Percentiles rank a stretch among this genome's conserved stretches.
Evolutionary conservation across 306 rosid species (phyloP).

Genomic region (Fragaria nilgerrensis): DNA sequence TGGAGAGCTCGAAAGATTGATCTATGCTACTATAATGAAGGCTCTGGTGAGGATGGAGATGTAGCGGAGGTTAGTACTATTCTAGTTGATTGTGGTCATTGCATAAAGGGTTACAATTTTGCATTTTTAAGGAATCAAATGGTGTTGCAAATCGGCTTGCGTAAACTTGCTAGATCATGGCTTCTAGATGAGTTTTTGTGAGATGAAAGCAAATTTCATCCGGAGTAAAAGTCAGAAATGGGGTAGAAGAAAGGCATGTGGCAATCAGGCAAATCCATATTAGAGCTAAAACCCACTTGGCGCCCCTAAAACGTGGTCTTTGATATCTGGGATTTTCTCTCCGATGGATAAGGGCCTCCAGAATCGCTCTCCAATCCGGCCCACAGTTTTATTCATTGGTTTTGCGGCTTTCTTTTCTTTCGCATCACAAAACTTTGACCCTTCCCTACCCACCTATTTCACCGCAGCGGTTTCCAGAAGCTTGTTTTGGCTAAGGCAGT

Average conservation of each 20-base stretch:
- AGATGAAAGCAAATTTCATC: no score
- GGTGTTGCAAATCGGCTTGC: no score
- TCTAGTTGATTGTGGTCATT: no score
- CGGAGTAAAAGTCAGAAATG: neutral
- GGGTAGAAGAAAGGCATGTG: neutral
- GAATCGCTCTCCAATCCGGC: neutral
- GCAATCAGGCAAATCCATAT: neutral
- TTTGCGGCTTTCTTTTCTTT: neutral
- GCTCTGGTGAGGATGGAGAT: no score
- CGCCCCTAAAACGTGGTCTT: neutral
- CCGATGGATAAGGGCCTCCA: neutral
- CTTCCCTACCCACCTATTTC: neutral
- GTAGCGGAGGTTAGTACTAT: no score
- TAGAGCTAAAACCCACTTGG: neutral
- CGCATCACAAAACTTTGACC: neutral
- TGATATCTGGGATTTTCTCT: neutral
- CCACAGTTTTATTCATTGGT: neutral
- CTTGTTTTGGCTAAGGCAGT: neutral
- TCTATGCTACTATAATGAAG: no score
- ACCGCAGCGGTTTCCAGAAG: neutral
- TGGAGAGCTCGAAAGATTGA: no score
- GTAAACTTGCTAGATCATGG: no score
- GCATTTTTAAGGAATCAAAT: no score
- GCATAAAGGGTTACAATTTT: no score
- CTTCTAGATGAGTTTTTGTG: no score